These are phyloP conservation scores for Powellomyces hirtus DNA, from an alignment of 192 early-diverging fungal genomes.

Conservation along the genomic window DNA sequence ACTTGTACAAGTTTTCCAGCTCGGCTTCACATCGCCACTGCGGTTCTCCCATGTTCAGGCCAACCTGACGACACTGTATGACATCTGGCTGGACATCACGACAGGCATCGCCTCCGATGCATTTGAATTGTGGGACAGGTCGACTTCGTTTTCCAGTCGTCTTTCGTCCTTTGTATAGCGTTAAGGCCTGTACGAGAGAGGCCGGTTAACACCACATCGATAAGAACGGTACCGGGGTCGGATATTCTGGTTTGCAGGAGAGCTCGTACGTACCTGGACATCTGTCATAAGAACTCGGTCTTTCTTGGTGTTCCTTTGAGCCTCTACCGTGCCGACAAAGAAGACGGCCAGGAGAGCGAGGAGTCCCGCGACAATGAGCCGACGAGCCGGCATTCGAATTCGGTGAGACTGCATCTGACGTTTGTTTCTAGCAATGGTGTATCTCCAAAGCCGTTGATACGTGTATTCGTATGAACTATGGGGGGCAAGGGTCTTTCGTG, in stretches of 20 bases:
- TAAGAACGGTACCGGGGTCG: no score
- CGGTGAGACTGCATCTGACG: no score
- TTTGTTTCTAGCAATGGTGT: no score
- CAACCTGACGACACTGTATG: constrained; percentile 35
- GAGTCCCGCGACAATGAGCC: neutral
- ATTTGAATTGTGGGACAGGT: constrained; percentile 44
- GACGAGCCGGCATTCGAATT: no score
- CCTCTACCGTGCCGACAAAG: neutral
- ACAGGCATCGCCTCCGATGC: constrained; percentile 44
- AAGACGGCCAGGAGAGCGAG: neutral
- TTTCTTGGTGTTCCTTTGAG: neutral
- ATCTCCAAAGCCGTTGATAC: no score
- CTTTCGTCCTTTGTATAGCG: constrained; percentile 29
- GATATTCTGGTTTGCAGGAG: no score
- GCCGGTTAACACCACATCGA: no score
- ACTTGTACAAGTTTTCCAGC: constrained; percentile 35
- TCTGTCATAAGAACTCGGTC: neutral
- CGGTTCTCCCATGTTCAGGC: constrained; percentile 20
- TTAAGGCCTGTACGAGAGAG: constrained; percentile 38
- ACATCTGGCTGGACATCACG: constrained; percentile 19
- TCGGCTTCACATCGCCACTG: constrained; percentile 49
- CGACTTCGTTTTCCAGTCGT: constrained; percentile 38
- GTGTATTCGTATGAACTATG: no score
- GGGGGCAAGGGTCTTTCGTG: no score
- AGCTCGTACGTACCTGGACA: no score